Base-by-base conservation (phyloP, 2,329 filamentous ascomycete species). In the Exophiala sp. region DNA sequence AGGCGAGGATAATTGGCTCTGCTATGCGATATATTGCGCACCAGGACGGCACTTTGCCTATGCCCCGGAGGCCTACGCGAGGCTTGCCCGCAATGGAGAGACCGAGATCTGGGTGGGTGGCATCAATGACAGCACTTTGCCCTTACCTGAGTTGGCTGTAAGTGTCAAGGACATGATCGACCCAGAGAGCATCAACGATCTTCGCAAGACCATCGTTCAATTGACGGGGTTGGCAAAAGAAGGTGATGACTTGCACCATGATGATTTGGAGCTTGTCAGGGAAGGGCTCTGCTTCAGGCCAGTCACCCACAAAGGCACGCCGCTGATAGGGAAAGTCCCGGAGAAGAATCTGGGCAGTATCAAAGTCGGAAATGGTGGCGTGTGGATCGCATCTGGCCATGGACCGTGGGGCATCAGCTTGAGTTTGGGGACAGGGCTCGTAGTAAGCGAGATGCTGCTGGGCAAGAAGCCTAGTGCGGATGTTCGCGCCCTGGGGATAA, bases 231-330 rank as follows among this genome's bases (percentile, higher is more conserved):
- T 66, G 12, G 51, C 62, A 0, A 54, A 51, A 5, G 47, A 51
- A 39, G 55, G 48, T 10, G 53, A 49, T 35, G 63, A 65, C 0
- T 64, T 68, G 1, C 72, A 71, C 3, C 64, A 67, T 0, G 74
- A 79, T 39, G 81, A 84, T 44, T 59, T 89, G 12, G 77, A 88
- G 59, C 70, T 88, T 10, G 65, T 89, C 9, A 77, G 85, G 34
- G 79, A 85, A 60, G 82, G 81, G 0, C 66, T 91, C 52, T 92
- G 88, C 66, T 91, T 89, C 70, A 78, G 89, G 10, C 88, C 88
- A 0, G 79, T 88, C 2, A 86, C 86, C 18, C 71, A 75, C 1
- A 78, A 75, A 47, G 88, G 87, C 0, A 75, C 74, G 21, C 88
- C 88, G 0, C 80, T 90, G 21, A 65, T 91, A 8, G 72, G 76